Conservation (phyloP, 2,329 filamentous ascomycete genomes). For the Fusarium multiceps region DNA sequence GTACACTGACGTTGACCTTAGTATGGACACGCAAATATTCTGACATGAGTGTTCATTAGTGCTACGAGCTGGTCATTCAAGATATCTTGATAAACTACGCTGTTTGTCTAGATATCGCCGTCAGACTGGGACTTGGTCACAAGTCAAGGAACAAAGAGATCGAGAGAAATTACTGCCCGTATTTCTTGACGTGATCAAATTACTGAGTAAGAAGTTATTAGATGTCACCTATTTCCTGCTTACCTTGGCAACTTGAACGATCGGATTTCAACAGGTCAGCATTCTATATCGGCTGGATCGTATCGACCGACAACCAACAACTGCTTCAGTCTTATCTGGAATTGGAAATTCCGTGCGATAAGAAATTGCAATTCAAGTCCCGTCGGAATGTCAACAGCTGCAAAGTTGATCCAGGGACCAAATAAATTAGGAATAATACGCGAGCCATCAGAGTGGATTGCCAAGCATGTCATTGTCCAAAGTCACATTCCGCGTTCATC, state of each 20-base stretch:
- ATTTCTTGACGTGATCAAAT: background rate
- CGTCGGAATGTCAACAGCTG: background rate
- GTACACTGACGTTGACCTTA: fast-evolving
- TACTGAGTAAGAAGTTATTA: background rate
- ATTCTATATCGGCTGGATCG: background rate
- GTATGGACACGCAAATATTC: no score
- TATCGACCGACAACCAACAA: background rate
- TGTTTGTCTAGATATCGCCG: no score
- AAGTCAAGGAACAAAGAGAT: background rate
- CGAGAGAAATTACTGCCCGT: background rate
- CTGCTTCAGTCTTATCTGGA: background rate
- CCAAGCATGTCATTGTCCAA: background rate
- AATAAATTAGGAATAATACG: background rate
- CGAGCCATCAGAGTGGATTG: background rate
- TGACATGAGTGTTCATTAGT: no score
- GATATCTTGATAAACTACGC: no score
- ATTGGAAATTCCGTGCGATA: background rate
- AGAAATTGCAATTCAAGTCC: background rate
- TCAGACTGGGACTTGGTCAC: no score
- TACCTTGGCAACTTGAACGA: background rate
- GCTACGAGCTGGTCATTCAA: no score
- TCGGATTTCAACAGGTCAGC: background rate
- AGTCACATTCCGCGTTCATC: background rate
- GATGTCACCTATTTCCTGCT: background rate
- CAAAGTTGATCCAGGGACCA: background rate